These are phyloP conservation scores for Fusarium nygamai DNA, from an alignment of 2,329 filamentous ascomycete genomes.

Conservation along the genomic window DNA sequence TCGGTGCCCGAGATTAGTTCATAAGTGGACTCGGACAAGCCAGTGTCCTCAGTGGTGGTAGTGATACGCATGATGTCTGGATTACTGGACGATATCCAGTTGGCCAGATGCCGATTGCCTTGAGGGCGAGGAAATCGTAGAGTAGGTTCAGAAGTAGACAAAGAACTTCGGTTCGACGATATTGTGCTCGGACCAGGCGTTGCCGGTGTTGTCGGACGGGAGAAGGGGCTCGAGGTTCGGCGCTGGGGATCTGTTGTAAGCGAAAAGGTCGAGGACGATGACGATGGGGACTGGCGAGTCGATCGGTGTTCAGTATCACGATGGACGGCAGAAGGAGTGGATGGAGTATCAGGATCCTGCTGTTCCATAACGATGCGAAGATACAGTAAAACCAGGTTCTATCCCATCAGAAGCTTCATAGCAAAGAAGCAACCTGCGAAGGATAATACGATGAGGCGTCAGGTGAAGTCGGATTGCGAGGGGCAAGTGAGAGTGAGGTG, in stretches of 20 bases:
- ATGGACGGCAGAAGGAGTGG: constrained; percentile 42
- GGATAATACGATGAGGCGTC: constrained; percentile 29
- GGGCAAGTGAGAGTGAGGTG: constrained; percentile 35
- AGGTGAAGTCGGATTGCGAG: constrained; percentile 39
- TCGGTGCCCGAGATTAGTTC: constrained; percentile 65
- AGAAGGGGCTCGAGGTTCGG: constrained; percentile 25
- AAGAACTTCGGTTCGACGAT: constrained; percentile 22
- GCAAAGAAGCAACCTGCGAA: constrained; percentile 37
- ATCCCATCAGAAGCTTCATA: constrained; percentile 43
- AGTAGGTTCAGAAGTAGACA: constrained; percentile 58
- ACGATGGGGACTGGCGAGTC: constrained; percentile 33
- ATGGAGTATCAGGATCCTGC: constrained; percentile 47
- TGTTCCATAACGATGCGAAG: constrained; percentile 63
- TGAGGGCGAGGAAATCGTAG: constrained; percentile 67
- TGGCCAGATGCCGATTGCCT: constrained; percentile 65
- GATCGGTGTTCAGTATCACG: constrained; percentile 47
- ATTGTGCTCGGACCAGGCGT: constrained; percentile 5
- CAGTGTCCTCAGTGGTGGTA: constrained; percentile 59
- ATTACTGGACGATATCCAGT: constrained; percentile 68
- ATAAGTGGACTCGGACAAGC: constrained; percentile 65
- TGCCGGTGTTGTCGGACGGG: constrained; percentile 30
- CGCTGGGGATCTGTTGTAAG: constrained; percentile 35
- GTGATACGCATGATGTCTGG: constrained; percentile 65
- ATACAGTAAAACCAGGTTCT: constrained; percentile 42
- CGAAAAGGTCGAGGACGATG: constrained; percentile 36